Evolutionary conservation across 495 filamentous ascomycete species (phyloP).

Genomic region (Antarctomyces pellizariae): DNA sequence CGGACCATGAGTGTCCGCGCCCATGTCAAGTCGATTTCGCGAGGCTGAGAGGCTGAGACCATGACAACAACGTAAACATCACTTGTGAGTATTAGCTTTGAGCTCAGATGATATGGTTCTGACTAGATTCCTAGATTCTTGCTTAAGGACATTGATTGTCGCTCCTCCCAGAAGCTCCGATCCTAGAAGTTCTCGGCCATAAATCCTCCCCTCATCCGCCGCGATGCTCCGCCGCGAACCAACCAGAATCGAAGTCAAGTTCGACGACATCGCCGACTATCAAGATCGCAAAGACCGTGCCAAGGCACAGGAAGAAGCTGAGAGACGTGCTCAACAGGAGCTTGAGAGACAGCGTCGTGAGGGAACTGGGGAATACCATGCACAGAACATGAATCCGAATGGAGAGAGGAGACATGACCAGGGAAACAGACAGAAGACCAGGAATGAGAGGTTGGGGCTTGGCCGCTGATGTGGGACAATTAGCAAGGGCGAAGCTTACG

Average conservation of each 20-base stretch:
- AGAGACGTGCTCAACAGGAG: too few species aligned
- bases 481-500: too few species aligned
- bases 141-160: not conserved
- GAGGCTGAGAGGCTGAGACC: not conserved
- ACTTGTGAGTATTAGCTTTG: not conserved
- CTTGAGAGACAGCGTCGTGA: too few species aligned
- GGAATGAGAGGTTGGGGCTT: too few species aligned
- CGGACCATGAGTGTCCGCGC: not conserved
- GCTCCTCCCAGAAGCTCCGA: not conserved
- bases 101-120: not conserved
- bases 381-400: too few species aligned
- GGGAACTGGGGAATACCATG: too few species aligned
- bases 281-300: constrained; percentile 31
- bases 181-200: not conserved
- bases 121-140: not conserved
- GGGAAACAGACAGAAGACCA: too few species aligned
- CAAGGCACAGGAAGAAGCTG: constrained; percentile 8
- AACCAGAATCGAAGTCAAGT: constrained; percentile 52
- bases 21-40: constrained; percentile 1
- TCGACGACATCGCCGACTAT: constrained; percentile 55
- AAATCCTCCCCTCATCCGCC: not conserved
- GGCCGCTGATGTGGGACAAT: too few species aligned
- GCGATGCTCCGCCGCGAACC: constrained; percentile 63
- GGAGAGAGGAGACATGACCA: too few species aligned
- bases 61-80: not conserved